A percentile compares a stretch with the other conserved stretches of the same genome.
These are phyloP conservation scores for Datisca glomerata DNA, from an alignment of 306 rosid genomes.

Conservation along the genomic window DNA sequence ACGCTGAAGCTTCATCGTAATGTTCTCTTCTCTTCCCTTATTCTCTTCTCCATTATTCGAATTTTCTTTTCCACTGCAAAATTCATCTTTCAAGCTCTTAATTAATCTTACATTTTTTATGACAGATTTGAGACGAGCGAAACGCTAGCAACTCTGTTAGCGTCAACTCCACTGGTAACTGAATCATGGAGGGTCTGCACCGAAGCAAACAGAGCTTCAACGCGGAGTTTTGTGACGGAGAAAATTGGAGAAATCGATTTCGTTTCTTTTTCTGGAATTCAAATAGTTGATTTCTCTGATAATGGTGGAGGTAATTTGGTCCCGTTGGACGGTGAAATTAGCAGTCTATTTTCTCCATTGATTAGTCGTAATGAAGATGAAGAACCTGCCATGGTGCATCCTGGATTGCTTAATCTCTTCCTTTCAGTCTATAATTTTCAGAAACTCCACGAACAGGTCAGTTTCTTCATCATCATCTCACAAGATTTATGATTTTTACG, in stretches of 20 bases:
- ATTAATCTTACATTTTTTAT: not conserved
- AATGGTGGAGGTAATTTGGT: conserved; percentile 22
- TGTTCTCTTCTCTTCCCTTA: conserved; percentile 4
- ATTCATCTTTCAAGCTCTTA: too few relatives aligned
- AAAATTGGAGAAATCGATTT: conserved; percentile 32
- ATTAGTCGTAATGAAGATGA: conserved; percentile 22
- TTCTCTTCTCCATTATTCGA: not conserved
- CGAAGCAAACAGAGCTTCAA: conserved; percentile 26
- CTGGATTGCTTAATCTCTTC: conserved; percentile 39
- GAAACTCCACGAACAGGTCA: conserved; percentile 44
- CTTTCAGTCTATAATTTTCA: conserved; percentile 15
- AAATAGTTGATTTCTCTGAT: conserved; percentile 9
- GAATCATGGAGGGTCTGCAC: conserved; percentile 74
- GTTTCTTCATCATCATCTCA: not conserved
- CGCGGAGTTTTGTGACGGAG: conserved; percentile 23
- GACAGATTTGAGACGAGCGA: conserved; percentile 69
- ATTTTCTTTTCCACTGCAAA: too few relatives aligned
- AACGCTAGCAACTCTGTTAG: conserved; percentile 49
- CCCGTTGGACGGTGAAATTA: conserved; percentile 19
- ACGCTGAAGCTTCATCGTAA: conserved; percentile 58
- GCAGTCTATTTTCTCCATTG: conserved; percentile 23
- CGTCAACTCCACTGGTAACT: conserved; percentile 55
- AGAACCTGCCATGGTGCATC: conserved; percentile 51
- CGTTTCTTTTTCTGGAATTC: conserved; percentile 59
- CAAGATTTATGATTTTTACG: too few relatives aligned